phyloP scores from a whole-genome alignment of 768 basidiomycete species.

The Clitopilus hobsonii region DNA sequence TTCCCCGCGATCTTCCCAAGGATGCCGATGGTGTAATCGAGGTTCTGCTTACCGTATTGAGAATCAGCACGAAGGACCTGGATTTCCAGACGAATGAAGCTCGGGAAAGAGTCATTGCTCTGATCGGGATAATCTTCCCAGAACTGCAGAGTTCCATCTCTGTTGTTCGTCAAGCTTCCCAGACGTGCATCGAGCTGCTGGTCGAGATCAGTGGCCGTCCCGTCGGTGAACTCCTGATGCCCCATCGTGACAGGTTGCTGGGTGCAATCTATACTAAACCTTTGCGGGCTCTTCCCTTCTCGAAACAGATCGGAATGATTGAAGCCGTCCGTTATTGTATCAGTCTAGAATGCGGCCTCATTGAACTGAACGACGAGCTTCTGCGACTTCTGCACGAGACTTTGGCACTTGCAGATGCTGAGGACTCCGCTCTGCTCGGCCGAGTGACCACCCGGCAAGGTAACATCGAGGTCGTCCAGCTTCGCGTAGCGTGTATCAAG shows the following conservation, averaged over 20 bases:
- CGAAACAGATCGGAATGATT: constrained; percentile 96
- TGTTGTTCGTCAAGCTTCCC: constrained; percentile 79
- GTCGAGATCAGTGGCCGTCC: constrained; percentile 69
- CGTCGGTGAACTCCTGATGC: constrained; percentile 74
- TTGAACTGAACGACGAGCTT: constrained; percentile 90
- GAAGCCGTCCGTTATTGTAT: constrained; percentile 95
- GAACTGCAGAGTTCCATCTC: constrained; percentile 87
- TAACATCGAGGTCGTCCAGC: constrained; percentile 75
- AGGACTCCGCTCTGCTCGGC: constrained; percentile 77
- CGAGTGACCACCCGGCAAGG: constrained; percentile 76
- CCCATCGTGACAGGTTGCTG: constrained; percentile 84
- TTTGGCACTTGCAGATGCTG: constrained; percentile 91
- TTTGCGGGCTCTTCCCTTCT: constrained; percentile 87
- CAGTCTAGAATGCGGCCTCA: constrained; percentile 81
- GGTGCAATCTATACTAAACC: constrained; percentile 94
- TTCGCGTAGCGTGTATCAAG: constrained; percentile 92
- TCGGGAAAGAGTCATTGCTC: constrained; percentile 57
- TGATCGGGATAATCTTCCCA: constrained; percentile 80
- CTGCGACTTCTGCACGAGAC: constrained; percentile 90
- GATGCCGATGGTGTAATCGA: constrained; percentile 76
- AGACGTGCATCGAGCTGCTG: constrained; percentile 74
- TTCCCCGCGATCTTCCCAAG: constrained; percentile 83
- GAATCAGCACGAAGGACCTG: constrained; percentile 49
- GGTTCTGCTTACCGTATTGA: constrained; percentile 65
- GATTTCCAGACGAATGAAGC: constrained; percentile 36